Evolutionary conservation across 257 asterid genomes (phyloP), one percentile per base, ranked within the genome.

Genomic region (Mitragyna speciosa): DNA sequence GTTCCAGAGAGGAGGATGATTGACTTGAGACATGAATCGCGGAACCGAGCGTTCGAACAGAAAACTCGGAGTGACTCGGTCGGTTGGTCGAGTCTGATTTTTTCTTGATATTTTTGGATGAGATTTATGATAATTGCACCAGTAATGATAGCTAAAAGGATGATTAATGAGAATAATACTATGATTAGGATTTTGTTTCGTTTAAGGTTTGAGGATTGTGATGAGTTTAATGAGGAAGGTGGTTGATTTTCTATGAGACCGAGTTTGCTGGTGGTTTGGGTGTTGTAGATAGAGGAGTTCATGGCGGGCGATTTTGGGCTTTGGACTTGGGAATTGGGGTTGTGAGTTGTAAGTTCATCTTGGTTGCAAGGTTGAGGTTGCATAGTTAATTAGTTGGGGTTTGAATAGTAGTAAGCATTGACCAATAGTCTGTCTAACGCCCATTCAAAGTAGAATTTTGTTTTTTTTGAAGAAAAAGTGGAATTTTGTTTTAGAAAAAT

Each of bases 1-100:
- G 76, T 81, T 77, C 85, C 72, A 12, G 85, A 79, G 54, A 76
- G 51, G 78, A 80, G 81, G 84, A 88, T 83, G 41, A 92, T 85
- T 33, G 98, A 85, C 79, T 85, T 66, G 85, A 89, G 54, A 88
- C 98, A 93, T 0, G 93, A 82, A 63, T 83, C 89, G 0, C 95
- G 96, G 81, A 89, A 88, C 82, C 87, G 95, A 81, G 97, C 91
- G 22, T 90, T 89, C 4, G 93, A 84, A 79, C 98, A 94, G 33
- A 92, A 89, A 72, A 80, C 78, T 64, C 74, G 88, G 87, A 91
- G 91, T 20, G 91, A 79, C 64, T 85, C 88, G 76, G 78, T 20
- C 9, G 67, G 74, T 36, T 61, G 72, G 59, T 61, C 79, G 14
- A 54, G 12, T 3, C 24, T 28, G 79, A 64, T 61, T 24, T 61